phyloP scores from a whole-genome alignment of 1,139 yeast species.

The Hyphopichia pseudoburtonii region DNA sequence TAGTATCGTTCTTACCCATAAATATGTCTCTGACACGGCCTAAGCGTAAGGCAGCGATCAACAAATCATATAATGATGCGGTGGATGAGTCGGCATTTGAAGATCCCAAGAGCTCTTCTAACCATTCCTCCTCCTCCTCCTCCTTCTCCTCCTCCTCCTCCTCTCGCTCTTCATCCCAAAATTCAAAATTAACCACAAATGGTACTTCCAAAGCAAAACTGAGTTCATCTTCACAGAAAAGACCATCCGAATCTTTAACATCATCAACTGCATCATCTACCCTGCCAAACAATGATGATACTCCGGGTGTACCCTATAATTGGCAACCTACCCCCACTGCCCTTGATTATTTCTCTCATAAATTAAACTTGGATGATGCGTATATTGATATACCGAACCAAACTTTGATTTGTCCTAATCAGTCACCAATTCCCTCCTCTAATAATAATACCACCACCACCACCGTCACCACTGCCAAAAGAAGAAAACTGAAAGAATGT shows the following conservation, averaged over 20 bases:
- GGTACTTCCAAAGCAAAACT: too few relatives aligned
- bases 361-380: slow-evolving; percentile 34
- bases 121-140: background rate
- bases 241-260: too few relatives aligned
- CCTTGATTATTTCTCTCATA: slow-evolving; percentile 38
- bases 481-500: slow-evolving; percentile 12
- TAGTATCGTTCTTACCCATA: too few relatives aligned
- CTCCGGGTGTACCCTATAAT: slow-evolving; percentile 26
- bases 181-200: too few relatives aligned
- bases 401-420: slow-evolving; percentile 37
- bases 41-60: slow-evolving; percentile 45
- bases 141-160: too few relatives aligned
- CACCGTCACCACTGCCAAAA: slow-evolving; percentile 12
- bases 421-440: slow-evolving; percentile 11
- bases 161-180: background rate
- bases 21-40: slow-evolving; percentile 35
- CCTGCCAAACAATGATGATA: too few relatives aligned
- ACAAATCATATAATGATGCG: slow-evolving; percentile 42
- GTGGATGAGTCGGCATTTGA: slow-evolving; percentile 36
- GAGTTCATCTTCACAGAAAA: slow-evolving; percentile 1
- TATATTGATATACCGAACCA: slow-evolving; percentile 32
- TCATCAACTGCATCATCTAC: too few relatives aligned
- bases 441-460: slow-evolving; percentile 6
- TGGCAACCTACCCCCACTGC: slow-evolving; percentile 40
- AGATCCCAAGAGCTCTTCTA: too few relatives aligned